Conservation (phyloP, 257 asterid species). For the Prunella vulgaris region DNA sequence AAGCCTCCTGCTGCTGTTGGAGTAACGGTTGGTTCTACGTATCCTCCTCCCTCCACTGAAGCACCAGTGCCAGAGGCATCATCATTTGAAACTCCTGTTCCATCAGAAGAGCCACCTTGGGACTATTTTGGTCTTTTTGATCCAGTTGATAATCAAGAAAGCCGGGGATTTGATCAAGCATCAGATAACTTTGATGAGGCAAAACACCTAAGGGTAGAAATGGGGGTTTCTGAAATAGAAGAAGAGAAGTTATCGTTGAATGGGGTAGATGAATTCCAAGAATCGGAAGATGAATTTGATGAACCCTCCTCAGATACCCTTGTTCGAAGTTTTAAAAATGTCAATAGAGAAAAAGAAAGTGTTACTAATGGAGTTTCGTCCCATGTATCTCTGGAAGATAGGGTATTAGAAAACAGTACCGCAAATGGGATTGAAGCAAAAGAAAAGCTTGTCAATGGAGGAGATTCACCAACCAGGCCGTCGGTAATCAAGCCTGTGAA, state of each 20-base stretch:
- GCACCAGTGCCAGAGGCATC: slow-evolving; percentile 48
- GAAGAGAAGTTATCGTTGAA: slow-evolving; percentile 45
- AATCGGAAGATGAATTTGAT: slow-evolving; percentile 86
- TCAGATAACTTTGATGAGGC: slow-evolving; percentile 30
- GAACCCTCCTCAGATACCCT: slow-evolving; percentile 75
- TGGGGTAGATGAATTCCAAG: slow-evolving; percentile 57
- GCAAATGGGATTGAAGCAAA: slow-evolving; percentile 42
- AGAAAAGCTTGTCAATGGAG: slow-evolving; percentile 26
- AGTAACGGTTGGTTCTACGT: slow-evolving; percentile 52
- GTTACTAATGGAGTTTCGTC: slow-evolving; percentile 31
- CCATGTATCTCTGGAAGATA: slow-evolving; percentile 23
- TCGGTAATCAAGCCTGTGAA: slow-evolving; percentile 44
- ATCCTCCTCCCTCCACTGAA: slow-evolving; percentile 55
- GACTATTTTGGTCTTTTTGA: slow-evolving; percentile 81
- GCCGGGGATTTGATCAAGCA: slow-evolving; percentile 27
- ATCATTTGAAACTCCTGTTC: slow-evolving; percentile 34
- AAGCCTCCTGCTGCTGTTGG: slow-evolving; percentile 51
- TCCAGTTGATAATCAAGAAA: slow-evolving; percentile 55
- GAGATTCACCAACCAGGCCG: slow-evolving; percentile 34
- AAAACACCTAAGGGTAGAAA: slow-evolving; percentile 34
- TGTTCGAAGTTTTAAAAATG: slow-evolving; percentile 80
- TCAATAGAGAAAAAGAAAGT: slow-evolving; percentile 43
- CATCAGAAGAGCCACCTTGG: slow-evolving; percentile 74
- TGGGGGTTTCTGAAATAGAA: slow-evolving; percentile 38
- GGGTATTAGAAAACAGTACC: slow-evolving; percentile 32